Conservation (phyloP, 257 asterid species). For the Solanum chiquidenum region DNA sequence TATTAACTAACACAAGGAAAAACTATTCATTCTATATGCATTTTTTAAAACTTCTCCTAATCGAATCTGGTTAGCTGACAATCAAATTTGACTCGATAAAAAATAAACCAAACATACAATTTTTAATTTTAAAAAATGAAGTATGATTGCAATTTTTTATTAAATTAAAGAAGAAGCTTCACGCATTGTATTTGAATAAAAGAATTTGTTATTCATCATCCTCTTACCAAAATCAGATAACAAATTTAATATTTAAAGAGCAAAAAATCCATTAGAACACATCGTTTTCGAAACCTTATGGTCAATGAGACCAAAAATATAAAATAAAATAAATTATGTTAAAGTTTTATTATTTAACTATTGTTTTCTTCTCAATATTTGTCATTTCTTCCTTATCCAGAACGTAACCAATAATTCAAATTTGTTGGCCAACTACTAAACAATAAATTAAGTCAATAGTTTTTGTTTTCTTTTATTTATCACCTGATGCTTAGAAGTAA, state of each 20-base stretch:
- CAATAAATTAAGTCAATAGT: background rate
- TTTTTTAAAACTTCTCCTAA: background rate
- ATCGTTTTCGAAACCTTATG: background rate
- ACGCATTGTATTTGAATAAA: background rate
- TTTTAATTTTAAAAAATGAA: background rate
- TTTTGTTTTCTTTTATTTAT: rapidly evolving
- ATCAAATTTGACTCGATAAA: too few species aligned
- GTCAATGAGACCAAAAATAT: background rate
- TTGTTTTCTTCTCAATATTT: background rate
- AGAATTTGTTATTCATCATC: background rate
- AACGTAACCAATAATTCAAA: background rate
- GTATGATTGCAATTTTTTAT: background rate
- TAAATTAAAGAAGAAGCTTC: background rate
- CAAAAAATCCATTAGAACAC: background rate
- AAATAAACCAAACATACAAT: too few species aligned
- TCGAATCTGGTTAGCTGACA: rapidly evolving
- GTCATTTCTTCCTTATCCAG: background rate
- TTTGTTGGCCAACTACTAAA: background rate
- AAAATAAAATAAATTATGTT: background rate
- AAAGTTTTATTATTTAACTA: background rate
- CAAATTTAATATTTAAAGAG: background rate
- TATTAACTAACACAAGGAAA: background rate
- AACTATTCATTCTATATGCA: background rate
- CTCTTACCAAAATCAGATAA: background rate
- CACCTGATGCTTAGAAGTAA: rapidly evolving